Base-by-base conservation (phyloP, 495 filamentous ascomycete species). In the Xylaria telfairii region DNA sequence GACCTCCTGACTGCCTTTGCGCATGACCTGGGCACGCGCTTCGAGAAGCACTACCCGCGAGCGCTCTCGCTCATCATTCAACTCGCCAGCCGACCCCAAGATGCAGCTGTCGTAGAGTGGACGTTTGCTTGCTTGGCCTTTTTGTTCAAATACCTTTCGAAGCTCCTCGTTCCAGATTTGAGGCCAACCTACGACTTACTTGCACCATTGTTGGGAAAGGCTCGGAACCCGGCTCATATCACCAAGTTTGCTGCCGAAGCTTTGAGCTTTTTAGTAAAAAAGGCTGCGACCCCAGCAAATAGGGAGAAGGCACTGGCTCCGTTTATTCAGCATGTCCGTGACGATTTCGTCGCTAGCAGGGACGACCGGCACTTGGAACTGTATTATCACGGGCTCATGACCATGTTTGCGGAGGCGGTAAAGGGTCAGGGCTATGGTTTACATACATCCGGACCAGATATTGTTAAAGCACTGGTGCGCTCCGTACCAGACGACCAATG, bases 101-200 rank as follows among this genome's bases (percentile, higher is more conserved):
- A 86, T 67, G 86, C 93, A 39, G 93, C 95, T 72, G 92, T 93
- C 19, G 91, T 96, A 44, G 94, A 99, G 82, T 98, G 96, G 96
- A 95, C 93, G 67, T 98, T 99, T 78, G 93, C 89, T 56, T 94
- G 93, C 74, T 86, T 99, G 17, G 93, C 96, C 71, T 98, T 96
- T 88, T 87, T 97, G 21, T 96, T 98, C 87, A 99, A 98, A 77
- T 98, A 97, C 74, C 87, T 99, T 24, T 95, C 94, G 4, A 88
- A 92, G 54, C 85, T 98, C 9, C 77, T 99, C 28, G 92, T 93
- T 0, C 91, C 93, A 5, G 92, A 99, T 76, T 82, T 98, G 64
- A 85, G 93, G 72, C 92, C 95, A 32, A 87, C 96, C 8, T 93
- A 92, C 75, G 87, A 92, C 72, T 88, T 93, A 46, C 90, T 98